These are phyloP conservation scores for Schwanniomyces vanrijiae DNA, from an alignment of 805 yeast genomes.

Conservation along the genomic window DNA sequence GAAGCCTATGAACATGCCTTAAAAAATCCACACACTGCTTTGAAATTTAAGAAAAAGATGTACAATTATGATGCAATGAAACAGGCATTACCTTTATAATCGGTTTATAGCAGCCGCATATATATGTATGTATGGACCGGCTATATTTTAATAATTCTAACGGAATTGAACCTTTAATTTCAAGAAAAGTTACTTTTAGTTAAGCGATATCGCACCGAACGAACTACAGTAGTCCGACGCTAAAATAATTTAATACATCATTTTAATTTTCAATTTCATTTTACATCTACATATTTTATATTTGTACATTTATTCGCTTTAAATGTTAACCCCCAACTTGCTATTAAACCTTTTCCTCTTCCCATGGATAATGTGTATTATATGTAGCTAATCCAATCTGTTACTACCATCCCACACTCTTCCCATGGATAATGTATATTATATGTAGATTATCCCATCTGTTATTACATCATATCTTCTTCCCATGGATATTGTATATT, in stretches of 20 bases:
- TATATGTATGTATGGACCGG: too few relatives aligned
- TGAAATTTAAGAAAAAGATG: conserved; percentile 19
- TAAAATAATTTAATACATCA: background rate
- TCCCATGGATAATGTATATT: too few relatives aligned
- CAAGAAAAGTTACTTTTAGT: background rate
- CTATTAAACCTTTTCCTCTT: too few relatives aligned
- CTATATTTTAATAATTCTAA: too few relatives aligned
- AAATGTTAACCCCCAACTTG: too few relatives aligned
- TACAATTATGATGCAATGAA: conserved; percentile 20
- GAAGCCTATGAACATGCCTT: conserved; percentile 60
- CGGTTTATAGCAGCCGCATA: background rate
- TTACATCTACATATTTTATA: background rate
- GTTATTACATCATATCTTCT: background rate
- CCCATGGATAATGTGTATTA: too few relatives aligned
- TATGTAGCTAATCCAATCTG: too few relatives aligned
- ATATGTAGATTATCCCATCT: too few relatives aligned
- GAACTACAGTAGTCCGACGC: background rate
- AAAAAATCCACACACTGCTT: conserved; percentile 45
- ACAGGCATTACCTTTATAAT: background rate
- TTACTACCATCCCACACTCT: too few relatives aligned
- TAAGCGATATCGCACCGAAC: background rate
- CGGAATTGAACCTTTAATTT: background rate
- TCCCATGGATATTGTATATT: background rate
- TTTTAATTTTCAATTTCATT: background rate
- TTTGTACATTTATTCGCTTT: too few relatives aligned